Evolutionary conservation across 2,329 filamentous ascomycete genomes (phyloP).

Genomic region (Neopestalotiopsis sp.): DNA sequence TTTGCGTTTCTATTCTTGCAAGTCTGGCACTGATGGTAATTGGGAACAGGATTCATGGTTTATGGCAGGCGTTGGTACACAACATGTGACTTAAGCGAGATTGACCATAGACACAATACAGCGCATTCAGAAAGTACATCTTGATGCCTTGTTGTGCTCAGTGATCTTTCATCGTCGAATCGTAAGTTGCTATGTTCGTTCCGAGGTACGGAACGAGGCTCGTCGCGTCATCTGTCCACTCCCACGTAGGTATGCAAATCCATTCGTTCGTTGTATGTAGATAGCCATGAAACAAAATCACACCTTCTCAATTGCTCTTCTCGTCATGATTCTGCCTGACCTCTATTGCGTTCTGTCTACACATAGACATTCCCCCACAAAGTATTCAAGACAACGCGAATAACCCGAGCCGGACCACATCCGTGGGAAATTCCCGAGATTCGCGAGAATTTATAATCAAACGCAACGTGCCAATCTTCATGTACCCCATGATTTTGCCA

Average conservation of each 20-base stretch:
- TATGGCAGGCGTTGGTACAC: not conserved
- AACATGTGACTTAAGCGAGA: not conserved
- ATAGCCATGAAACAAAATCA: not conserved
- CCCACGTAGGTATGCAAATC: too few species aligned
- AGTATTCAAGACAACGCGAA: too few species aligned
- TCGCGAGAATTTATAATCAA: too few species aligned
- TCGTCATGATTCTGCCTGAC: too few species aligned
- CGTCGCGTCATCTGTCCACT: too few species aligned
- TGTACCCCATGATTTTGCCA: slow-evolving; percentile 1
- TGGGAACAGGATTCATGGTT: not conserved
- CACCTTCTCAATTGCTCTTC: too few species aligned
- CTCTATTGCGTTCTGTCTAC: too few species aligned
- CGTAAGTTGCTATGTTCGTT: not conserved
- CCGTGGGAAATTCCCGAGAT: too few species aligned
- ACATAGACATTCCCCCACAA: too few species aligned
- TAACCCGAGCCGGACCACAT: too few species aligned
- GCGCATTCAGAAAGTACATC: not conserved
- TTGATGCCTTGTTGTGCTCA: slow-evolving; percentile 6
- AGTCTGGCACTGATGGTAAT: not conserved
- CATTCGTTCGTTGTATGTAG: not conserved
- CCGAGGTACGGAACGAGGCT: too few species aligned
- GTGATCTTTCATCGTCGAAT: not conserved
- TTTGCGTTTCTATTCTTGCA: not conserved
- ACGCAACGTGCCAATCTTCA: not conserved
- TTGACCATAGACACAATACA: slow-evolving; percentile 6